Conservation (phyloP, 73 alveolate species). For the Stentor roeselii region DNA sequence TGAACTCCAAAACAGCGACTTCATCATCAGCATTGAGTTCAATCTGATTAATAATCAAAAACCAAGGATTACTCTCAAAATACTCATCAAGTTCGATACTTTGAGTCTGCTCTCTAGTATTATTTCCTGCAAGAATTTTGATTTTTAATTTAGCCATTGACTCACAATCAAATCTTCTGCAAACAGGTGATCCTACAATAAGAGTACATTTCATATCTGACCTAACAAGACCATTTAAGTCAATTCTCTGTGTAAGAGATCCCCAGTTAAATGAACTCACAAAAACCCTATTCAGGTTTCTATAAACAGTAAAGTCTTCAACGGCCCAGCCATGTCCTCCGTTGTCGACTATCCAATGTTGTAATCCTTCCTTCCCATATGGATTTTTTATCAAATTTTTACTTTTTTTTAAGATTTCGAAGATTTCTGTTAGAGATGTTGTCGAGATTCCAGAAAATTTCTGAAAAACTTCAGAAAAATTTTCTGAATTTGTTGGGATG, state of each 20-base stretch:
- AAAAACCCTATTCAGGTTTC: neutral
- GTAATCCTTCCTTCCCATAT: neutral
- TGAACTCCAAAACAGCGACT: neutral
- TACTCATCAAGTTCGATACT: neutral
- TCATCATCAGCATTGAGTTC: neutral
- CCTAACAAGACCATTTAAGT: neutral
- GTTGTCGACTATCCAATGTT: neutral
- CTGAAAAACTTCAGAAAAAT: neutral
- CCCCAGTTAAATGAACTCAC: constrained; percentile 7
- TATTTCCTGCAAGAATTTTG: neutral
- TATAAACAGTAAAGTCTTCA: neutral
- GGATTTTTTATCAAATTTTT: constrained; percentile 16
- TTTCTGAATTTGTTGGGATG: no score
- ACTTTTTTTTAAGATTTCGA: neutral
- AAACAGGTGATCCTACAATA: neutral
- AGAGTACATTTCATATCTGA: neutral
- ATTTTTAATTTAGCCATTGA: neutral
- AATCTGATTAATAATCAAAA: neutral
- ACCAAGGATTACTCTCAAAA: neutral
- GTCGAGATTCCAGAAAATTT: neutral
- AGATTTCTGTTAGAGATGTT: neutral
- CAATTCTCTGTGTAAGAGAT: neutral
- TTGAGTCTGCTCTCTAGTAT: neutral
- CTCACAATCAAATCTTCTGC: neutral
- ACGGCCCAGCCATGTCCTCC: constrained; percentile 4